Evolutionary conservation across 2,329 filamentous ascomycete species (phyloP).

Genomic region (Juglanconis oblonga): DNA sequence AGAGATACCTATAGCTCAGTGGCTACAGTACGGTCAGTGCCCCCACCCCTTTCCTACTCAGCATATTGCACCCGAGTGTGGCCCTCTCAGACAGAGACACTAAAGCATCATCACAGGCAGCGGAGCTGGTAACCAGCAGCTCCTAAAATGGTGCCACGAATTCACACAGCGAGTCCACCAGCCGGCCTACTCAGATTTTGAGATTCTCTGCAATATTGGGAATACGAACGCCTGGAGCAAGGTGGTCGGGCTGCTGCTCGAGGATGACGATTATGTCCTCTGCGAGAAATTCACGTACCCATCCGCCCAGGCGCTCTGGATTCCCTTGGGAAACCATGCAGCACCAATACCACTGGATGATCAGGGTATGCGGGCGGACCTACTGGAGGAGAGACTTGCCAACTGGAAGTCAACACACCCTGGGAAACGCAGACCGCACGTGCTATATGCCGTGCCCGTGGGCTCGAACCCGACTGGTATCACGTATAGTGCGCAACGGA

Average conservation of each 20-base stretch:
- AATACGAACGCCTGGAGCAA: conserved; percentile 32
- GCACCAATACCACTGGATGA: conserved; percentile 26
- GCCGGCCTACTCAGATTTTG: conserved; percentile 20
- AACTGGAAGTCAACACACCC: conserved; percentile 23
- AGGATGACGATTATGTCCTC: conserved; percentile 27
- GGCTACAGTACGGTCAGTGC: conserved; percentile 20
- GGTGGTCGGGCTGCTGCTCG: conserved; percentile 28
- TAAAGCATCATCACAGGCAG: conserved; percentile 10
- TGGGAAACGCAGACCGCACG: conserved; percentile 8
- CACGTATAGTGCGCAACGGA: conserved; percentile 56
- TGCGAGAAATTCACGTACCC: conserved; percentile 30
- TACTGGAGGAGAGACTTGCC: conserved; percentile 21
- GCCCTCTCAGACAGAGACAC: not conserved
- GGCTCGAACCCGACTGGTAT: conserved; percentile 71
- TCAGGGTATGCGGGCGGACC: conserved; percentile 24
- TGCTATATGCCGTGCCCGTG: conserved; percentile 36
- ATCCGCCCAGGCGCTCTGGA: conserved; percentile 29
- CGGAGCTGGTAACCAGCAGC: conserved; percentile 20
- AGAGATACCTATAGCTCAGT: conserved; percentile 20
- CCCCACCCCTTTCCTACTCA: no score
- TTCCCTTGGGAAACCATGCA: conserved; percentile 25
- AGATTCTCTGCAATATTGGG: conserved; percentile 26
- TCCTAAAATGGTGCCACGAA: conserved; percentile 15
- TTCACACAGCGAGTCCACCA: conserved; percentile 23
- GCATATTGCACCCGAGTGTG: no score